Evolutionary conservation across 331 rosid species (phyloP).

Genomic region (Erythrophleum ivorense): DNA sequence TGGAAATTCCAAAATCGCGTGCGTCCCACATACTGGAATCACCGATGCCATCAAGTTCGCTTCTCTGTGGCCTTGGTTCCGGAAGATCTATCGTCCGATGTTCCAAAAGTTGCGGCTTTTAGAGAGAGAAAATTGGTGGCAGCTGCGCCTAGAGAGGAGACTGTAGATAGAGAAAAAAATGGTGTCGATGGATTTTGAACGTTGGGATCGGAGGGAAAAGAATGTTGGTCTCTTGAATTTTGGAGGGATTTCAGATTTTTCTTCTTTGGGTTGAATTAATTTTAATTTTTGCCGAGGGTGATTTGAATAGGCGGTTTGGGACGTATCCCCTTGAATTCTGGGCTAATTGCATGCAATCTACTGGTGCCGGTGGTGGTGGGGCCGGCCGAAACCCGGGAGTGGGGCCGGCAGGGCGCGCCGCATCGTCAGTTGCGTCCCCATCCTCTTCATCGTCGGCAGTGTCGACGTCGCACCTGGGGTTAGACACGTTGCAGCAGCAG

Average conservation of each 20-base stretch:
- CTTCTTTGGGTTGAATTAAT: slow-evolving; percentile 29
- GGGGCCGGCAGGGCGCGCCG: slow-evolving; percentile 74
- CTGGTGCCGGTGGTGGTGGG: slow-evolving; percentile 59
- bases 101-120: slow-evolving; percentile 56
- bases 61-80: slow-evolving; percentile 41
- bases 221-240: slow-evolving; percentile 40
- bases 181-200: slow-evolving; percentile 48
- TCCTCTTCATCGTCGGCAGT: slow-evolving; percentile 90
- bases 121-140: slow-evolving; percentile 52
- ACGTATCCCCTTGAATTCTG: slow-evolving; percentile 40
- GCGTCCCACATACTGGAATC: slow-evolving; percentile 54
- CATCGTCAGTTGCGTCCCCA: slow-evolving; percentile 86
- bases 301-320: slow-evolving; percentile 44
- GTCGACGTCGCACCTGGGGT: slow-evolving; percentile 82
- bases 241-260: slow-evolving; percentile 51
- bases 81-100: slow-evolving; percentile 54
- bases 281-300: slow-evolving; percentile 24
- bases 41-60: slow-evolving; percentile 74
- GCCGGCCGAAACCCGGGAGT: slow-evolving; percentile 77
- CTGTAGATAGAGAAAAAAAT: slow-evolving; percentile 39
- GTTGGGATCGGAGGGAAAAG: slow-evolving; percentile 61
- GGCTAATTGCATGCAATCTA: slow-evolving; percentile 80
- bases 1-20: slow-evolving; percentile 62
- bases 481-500: slow-evolving; percentile 74
- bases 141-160: slow-evolving; percentile 34